phyloP scores from a whole-genome alignment of 257 asterid species.

The Solanum chiquidenum region DNA sequence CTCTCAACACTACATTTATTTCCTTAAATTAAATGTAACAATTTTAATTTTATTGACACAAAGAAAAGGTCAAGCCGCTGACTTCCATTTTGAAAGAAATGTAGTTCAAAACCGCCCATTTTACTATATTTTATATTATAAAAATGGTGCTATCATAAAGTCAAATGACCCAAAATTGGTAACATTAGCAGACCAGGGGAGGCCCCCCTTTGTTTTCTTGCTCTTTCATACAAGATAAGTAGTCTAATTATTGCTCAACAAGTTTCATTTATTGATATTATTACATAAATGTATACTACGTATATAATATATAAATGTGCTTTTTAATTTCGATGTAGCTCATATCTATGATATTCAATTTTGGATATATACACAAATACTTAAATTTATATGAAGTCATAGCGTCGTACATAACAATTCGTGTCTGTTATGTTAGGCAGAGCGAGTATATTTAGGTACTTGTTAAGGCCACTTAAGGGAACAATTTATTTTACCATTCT shows the following conservation, averaged over 20 bases:
- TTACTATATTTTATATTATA: neutral
- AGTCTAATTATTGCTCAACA: neutral
- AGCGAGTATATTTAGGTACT: too few species aligned
- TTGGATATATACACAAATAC: too few species aligned
- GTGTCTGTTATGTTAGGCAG: too few species aligned
- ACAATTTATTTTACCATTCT: neutral
- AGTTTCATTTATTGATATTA: neutral
- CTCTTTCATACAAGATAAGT: neutral
- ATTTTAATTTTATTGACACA: neutral
- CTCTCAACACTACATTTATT: neutral
- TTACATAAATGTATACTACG: neutral
- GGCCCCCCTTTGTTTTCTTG: neutral
- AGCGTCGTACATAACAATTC: too few species aligned
- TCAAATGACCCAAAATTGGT: slow-evolving; percentile 8
- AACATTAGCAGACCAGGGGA: neutral
- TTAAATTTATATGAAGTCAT: too few species aligned
- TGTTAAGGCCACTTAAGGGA: too few species aligned
- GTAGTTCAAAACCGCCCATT: neutral
- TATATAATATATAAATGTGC: too few species aligned
- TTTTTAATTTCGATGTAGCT: too few species aligned
- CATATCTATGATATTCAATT: too few species aligned
- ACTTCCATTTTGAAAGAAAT: neutral
- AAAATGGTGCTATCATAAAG: neutral
- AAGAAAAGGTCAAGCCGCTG: neutral
- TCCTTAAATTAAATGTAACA: neutral